Conservation (phyloP, 164 flowering plant genomes). For the Kingdonia uniflora region DNA sequence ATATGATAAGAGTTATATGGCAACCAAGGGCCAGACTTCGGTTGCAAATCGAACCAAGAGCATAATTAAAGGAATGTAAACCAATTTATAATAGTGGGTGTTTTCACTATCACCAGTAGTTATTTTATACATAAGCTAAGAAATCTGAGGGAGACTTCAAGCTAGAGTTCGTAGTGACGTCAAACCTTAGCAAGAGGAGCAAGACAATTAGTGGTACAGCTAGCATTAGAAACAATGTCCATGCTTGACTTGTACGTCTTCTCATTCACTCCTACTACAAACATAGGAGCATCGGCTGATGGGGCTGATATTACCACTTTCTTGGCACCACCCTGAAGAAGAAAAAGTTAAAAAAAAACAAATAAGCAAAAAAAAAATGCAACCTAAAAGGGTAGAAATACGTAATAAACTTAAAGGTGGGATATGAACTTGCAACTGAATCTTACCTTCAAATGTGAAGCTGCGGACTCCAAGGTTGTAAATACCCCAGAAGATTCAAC, state of each 20-base stretch:
- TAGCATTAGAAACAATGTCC: slow-evolving; percentile 97
- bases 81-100: too few species aligned
- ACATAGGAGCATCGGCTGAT: slow-evolving; percentile 99
- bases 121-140: neutral
- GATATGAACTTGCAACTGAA: neutral
- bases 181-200: slow-evolving; percentile 88
- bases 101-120: neutral
- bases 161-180: slow-evolving; percentile 1
- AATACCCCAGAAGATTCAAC: slow-evolving; percentile 97
- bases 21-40: too few species aligned
- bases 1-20: too few species aligned
- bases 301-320: slow-evolving; percentile 98
- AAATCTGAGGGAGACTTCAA: too few species aligned
- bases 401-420: too few species aligned
- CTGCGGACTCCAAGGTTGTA: slow-evolving; percentile 78
- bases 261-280: slow-evolving; percentile 97
- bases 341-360: neutral
- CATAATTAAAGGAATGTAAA: too few species aligned
- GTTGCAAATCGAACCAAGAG: too few species aligned
- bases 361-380: too few species aligned
- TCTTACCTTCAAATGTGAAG: slow-evolving; percentile 70
- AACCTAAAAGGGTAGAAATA: too few species aligned
- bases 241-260: slow-evolving; percentile 68
- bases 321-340: slow-evolving; percentile 86
- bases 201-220: slow-evolving; percentile 96